These are phyloP conservation scores for Coemansia sp. DNA, from an alignment of 192 early-diverging fungal species.

Conservation along the genomic window DNA sequence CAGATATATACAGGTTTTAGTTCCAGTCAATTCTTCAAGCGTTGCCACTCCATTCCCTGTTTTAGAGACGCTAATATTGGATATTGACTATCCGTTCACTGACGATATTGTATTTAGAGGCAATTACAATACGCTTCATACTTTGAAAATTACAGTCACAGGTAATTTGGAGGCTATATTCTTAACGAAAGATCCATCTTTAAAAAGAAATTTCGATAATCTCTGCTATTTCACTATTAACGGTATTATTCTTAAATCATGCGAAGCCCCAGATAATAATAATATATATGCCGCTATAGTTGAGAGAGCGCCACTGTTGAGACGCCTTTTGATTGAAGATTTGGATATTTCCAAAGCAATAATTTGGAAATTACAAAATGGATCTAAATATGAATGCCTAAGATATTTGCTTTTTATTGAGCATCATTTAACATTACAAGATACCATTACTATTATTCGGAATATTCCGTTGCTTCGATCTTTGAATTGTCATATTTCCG, in stretches of 20 bases:
- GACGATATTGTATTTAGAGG: background rate
- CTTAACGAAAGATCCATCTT: background rate
- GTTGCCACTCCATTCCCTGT: background rate
- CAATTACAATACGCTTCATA: background rate
- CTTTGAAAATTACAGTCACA: background rate
- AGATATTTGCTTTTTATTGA: background rate
- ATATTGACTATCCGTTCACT: background rate
- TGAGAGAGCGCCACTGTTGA: background rate
- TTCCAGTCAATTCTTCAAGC: background rate
- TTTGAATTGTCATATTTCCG: background rate
- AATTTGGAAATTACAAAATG: background rate
- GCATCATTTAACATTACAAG: background rate
- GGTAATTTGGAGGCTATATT: background rate
- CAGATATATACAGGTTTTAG: background rate
- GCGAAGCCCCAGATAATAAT: background rate
- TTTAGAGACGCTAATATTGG: background rate
- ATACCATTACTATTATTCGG: background rate
- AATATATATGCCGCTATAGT: background rate
- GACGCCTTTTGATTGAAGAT: background rate
- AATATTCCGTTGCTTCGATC: background rate
- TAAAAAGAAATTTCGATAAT: background rate
- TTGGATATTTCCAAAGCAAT: background rate
- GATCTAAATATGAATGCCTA: background rate
- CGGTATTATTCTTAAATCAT: background rate
- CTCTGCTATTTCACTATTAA: background rate